These are phyloP conservation scores for Talaromyces piceae DNA, from an alignment of 2,329 filamentous ascomycete genomes.

Conservation along the genomic window DNA sequence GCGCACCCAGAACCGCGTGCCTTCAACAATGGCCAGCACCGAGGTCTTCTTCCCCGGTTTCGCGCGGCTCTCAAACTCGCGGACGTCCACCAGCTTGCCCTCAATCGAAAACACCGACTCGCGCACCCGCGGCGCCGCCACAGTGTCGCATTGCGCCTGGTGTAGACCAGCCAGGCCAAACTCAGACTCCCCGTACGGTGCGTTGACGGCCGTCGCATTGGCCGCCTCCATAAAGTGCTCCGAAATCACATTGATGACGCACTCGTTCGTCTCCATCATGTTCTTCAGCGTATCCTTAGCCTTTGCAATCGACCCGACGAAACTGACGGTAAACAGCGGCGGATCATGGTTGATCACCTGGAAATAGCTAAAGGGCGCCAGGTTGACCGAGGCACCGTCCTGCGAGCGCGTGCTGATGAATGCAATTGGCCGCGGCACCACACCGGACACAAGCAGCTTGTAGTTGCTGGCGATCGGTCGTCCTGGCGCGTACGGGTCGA, in stretches of 20 bases:
- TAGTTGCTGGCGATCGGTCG: slow-evolving; percentile 69
- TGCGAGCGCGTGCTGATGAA: slow-evolving; percentile 52
- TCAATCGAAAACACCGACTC: slow-evolving; percentile 82
- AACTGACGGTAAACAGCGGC: slow-evolving; percentile 66
- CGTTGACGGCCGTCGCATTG: slow-evolving; percentile 67
- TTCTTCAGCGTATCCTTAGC: slow-evolving; percentile 78
- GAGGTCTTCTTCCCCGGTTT: slow-evolving; percentile 65
- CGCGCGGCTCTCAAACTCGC: slow-evolving; percentile 67
- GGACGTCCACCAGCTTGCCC: slow-evolving; percentile 63
- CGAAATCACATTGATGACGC: slow-evolving; percentile 75
- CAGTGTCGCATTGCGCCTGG: slow-evolving; percentile 53
- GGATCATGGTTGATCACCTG: slow-evolving; percentile 80
- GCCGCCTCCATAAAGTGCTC: slow-evolving; percentile 81
- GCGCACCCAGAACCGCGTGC: slow-evolving; percentile 77
- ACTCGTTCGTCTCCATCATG: slow-evolving; percentile 62
- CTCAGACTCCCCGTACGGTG: slow-evolving; percentile 67
- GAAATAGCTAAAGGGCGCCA: slow-evolving; percentile 84
- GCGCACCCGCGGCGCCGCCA: slow-evolving; percentile 60
- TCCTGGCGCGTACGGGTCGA: slow-evolving; percentile 70
- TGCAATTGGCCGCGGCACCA: slow-evolving; percentile 75
- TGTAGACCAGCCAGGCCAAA: slow-evolving; percentile 75
- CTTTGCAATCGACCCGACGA: slow-evolving; percentile 47
- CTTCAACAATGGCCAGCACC: slow-evolving; percentile 71
- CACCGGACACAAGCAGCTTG: slow-evolving; percentile 78
- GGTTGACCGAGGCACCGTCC: slow-evolving; percentile 62